phyloP scores from a whole-genome alignment of 768 basidiomycete species.

The Punctularia strigosozonata region DNA sequence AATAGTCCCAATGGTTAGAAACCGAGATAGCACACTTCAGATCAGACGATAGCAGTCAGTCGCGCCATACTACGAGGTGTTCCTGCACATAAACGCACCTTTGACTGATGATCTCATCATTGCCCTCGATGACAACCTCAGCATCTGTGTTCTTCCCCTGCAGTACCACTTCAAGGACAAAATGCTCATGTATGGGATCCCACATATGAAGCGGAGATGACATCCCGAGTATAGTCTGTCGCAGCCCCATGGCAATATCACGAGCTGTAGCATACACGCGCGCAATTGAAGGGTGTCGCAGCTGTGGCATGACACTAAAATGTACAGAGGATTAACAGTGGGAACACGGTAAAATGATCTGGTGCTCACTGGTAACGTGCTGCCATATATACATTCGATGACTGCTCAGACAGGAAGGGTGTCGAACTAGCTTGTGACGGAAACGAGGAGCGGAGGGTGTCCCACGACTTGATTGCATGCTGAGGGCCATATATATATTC shows the following conservation, averaged over 20 bases:
- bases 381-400: constrained; percentile 35
- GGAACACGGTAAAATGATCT: not conserved
- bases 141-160: constrained; percentile 22
- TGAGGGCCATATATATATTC: constrained; percentile 12
- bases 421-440: constrained; percentile 23
- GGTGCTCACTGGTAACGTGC: constrained; percentile 47
- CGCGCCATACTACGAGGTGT: not conserved
- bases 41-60: not conserved
- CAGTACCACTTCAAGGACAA: constrained; percentile 32
- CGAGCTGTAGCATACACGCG: constrained; percentile 30
- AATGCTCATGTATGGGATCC: constrained; percentile 43
- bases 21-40: constrained; percentile 43
- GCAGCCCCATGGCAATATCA: constrained; percentile 42
- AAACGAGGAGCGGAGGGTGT: constrained; percentile 30
- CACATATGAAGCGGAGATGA: constrained; percentile 59
- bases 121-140: constrained; percentile 40
- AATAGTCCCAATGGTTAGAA: constrained; percentile 56
- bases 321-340: constrained; percentile 1
- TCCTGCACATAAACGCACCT: constrained; percentile 40
- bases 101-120: constrained; percentile 39
- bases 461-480: constrained; percentile 55
- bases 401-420: constrained; percentile 63
- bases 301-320: constrained; percentile 35
- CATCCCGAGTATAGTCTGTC: constrained; percentile 47
- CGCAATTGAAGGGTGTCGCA: constrained; percentile 22